phyloP scores from a whole-genome alignment of 192 early-diverging fungal genomes.

The Phycomyces nitens region DNA sequence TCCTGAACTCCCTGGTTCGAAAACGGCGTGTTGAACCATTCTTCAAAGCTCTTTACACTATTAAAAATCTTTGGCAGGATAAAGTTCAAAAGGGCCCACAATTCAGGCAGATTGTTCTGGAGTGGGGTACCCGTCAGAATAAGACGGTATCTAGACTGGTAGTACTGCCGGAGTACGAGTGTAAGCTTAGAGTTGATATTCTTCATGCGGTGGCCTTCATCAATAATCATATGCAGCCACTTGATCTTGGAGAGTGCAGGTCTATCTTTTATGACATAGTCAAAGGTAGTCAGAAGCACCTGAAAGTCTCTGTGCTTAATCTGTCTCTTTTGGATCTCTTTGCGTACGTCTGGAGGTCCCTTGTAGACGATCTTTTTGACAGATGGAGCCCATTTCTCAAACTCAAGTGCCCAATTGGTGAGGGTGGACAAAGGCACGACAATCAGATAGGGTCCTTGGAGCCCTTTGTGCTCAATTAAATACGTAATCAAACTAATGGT shows the following conservation, averaged over 20 bases:
- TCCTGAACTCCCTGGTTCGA: constrained; percentile 74
- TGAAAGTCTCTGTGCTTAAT: constrained; percentile 86
- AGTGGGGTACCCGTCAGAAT: constrained; percentile 96
- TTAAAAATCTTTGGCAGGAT: constrained; percentile 93
- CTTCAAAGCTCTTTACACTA: constrained; percentile 92
- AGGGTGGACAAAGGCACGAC: constrained; percentile 97
- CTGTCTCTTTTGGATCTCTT: constrained; percentile 61
- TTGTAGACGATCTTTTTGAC: constrained; percentile 90
- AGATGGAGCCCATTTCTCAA: constrained; percentile 95
- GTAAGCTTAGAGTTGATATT: constrained; percentile 87
- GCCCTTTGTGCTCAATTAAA: constrained; percentile 90
- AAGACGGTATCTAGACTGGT: constrained; percentile 81
- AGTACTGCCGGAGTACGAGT: constrained; percentile 79
- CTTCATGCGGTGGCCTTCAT: constrained; percentile 99
- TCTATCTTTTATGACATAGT: constrained; percentile 93
- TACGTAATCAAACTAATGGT: constrained; percentile 95
- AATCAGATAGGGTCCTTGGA: constrained; percentile 90
- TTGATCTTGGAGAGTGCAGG: constrained; percentile 81
- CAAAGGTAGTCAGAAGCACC: constrained; percentile 93
- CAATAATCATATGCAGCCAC: constrained; percentile 98
- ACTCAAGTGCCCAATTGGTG: constrained; percentile 95
- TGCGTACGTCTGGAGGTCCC: constrained; percentile 76
- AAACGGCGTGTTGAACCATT: constrained; percentile 98
- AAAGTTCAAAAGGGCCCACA: constrained; percentile 96
- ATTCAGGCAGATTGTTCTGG: constrained; percentile 95